Evolutionary conservation across 1,139 yeast species (phyloP), one percentile per base, ranked within the genome.

Genomic region (Saccharomyces hybrid): DNA sequence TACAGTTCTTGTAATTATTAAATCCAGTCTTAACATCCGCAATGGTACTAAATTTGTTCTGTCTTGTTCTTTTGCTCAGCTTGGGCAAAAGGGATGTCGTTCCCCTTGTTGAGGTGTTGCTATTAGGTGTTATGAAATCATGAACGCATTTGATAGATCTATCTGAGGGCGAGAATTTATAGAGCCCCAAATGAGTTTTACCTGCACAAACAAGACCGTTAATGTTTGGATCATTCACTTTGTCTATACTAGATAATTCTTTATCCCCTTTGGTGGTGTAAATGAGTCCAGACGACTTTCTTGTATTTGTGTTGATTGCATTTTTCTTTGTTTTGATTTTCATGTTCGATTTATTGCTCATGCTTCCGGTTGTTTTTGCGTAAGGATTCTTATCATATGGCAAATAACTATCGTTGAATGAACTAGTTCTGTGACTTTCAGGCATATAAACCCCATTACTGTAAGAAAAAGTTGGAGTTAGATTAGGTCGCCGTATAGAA

Each of bases 1-100:
- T 63, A 54, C 68, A 70, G 55, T 76, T 70, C 20, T 73, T 76
- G 60, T 70, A 73, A 32, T 69, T 70, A 47, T 73, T 74, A 63
- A 71, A 75, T 1, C 83, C 84, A 54, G 80, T 73, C 49, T 75
- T 73, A 2, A 76, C 75, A 63, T 75, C 83, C 26, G 77, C 73
- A 49, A 75, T 75, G 52, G 73, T 81, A 70, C 75, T 84, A 55
- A 68, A 77, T 58, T 74, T 78, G 65, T 66, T 75, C 59, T 68
- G 63, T 38, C 61, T 62, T 1, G 57, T 53, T 53, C 65, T 55
- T 47, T 63, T 62, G 20, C 57, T 57, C 14, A 60, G 46, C 14
- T 56, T 54, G 26, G 50, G 53, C 14, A 26, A 52, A 55, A 47
- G 51, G 54, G 51, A 48, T 50, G n/a, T 54, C 53, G 32, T 50